phyloP scores from a whole-genome alignment of 2,329 filamentous ascomycete genomes.

The Colletotrichum sp. region DNA sequence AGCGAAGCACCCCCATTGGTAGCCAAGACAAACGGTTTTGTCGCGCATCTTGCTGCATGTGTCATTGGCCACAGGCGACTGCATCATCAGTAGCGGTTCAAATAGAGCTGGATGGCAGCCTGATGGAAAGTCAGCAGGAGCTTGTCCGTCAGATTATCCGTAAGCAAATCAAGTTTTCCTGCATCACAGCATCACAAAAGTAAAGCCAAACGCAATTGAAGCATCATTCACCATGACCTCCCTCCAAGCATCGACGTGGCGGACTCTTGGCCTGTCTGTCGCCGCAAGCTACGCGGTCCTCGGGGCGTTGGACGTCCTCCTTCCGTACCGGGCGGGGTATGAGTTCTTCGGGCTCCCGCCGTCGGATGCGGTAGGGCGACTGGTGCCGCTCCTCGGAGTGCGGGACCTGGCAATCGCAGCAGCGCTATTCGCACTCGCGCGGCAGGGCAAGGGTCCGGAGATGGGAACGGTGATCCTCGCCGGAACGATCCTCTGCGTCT shows the following conservation, averaged over 20 bases:
- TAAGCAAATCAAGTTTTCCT: background rate
- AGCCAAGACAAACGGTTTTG: background rate
- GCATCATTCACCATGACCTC: background rate
- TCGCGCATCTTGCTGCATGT: background rate
- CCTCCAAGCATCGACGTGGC: slow-evolving; percentile 29
- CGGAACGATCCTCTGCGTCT: slow-evolving; percentile 21
- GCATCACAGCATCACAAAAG: background rate
- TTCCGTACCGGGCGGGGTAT: background rate
- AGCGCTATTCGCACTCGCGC: slow-evolving; percentile 18
- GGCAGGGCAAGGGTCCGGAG: slow-evolving; percentile 13
- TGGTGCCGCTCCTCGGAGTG: slow-evolving; percentile 22
- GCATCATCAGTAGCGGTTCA: background rate
- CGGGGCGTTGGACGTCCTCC: background rate
- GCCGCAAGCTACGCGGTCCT: slow-evolving; percentile 11
- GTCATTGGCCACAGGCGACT: background rate
- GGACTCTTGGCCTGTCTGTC: slow-evolving; percentile 7
- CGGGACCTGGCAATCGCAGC: slow-evolving; percentile 23
- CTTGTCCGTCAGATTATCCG: background rate
- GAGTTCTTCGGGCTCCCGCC: background rate
- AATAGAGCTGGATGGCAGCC: background rate
- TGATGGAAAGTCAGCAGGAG: background rate
- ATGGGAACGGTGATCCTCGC: slow-evolving; percentile 24
- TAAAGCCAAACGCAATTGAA: background rate
- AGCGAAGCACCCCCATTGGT: background rate
- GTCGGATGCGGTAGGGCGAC: background rate